Base-by-base conservation (phyloP, 2,329 filamentous ascomycete species). In the Neonectria magnoliae region DNA sequence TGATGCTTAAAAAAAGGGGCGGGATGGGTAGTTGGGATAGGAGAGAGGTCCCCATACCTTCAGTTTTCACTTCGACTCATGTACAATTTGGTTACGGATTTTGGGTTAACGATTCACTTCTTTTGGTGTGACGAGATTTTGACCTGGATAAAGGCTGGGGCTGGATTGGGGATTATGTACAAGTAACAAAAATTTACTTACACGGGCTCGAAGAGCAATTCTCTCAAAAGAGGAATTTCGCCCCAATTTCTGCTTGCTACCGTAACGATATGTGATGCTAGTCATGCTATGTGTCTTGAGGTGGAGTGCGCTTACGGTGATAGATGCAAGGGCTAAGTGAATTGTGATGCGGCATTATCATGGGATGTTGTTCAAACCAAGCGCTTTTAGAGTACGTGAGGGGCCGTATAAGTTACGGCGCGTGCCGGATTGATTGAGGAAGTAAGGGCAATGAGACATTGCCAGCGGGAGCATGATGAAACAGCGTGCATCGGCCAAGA, bases 51-150 rank as follows among this genome's bases (percentile, higher is more conserved):
- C 57, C 16, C 51, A 48, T 52, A 51, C 11, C 47, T 48, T 41
- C 48, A 16, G 47, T 7, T 45, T 72, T 72, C 69, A 63, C 66
- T 73, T 73, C 70, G 57, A 65, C 44, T 51, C 33, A 63, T 70
- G 68, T 71, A 73, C 68, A 69, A 66, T 71, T 69, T 69, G 62
- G 54, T 64, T 52, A 60, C 60, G 59, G 45, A 44, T 60, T 62
- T 58, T 69, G 55, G 31, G 29, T 54, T 45, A 31, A 45, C 25
- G 56, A 60, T 63, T 63, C 55, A 58, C 57, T 70, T 68, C 52
- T 64, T 51, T 60, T 50, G 25, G 47, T 48, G 36, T 47, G 59
- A 53, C 41, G 44, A 50, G 58, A 58, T 57, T 48, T 55, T 44
- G 63, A 63, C 52, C 44, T 60, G 62, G 63, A 56, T 33, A 62